These are phyloP conservation scores for Coniella vitis DNA, from an alignment of 2,329 filamentous ascomycete species.

Conservation along the genomic window DNA sequence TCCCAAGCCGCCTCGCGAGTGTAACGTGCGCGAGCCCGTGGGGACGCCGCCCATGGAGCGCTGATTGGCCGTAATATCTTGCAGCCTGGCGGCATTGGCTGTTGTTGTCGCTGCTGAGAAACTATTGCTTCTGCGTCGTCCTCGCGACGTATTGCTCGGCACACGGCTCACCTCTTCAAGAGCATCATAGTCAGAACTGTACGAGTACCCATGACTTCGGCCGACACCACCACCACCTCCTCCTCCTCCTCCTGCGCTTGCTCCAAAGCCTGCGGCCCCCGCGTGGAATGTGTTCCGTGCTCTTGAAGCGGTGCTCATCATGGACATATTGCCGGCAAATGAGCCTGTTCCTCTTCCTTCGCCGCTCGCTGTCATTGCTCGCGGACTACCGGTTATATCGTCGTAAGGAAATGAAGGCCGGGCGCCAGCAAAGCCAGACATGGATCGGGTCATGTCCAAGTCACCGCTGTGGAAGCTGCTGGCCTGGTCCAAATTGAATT, in stretches of 20 bases:
- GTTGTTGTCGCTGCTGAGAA: slow-evolving; percentile 5
- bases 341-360: slow-evolving; percentile 20
- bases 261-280: too few species aligned
- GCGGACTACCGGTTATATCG: neutral
- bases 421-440: slow-evolving; percentile 18
- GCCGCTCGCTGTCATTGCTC: slow-evolving; percentile 5
- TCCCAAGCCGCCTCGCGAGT: slow-evolving; percentile 53
- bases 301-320: slow-evolving; percentile 23
- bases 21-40: slow-evolving; percentile 33
- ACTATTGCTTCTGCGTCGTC: slow-evolving; percentile 71
- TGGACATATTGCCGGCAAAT: slow-evolving; percentile 19
- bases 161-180: slow-evolving; percentile 47
- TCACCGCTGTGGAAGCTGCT: slow-evolving; percentile 22
- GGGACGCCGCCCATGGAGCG: slow-evolving; percentile 27
- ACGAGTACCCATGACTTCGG: slow-evolving; percentile 43
- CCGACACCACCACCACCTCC: neutral
- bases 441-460: slow-evolving; percentile 18
- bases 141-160: slow-evolving; percentile 47
- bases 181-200: slow-evolving; percentile 53
- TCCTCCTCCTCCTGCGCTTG: too few species aligned
- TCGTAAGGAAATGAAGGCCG: slow-evolving; percentile 26
- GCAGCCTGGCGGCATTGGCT: slow-evolving; percentile 52
- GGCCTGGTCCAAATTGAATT: slow-evolving; percentile 56
- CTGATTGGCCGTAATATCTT: slow-evolving; percentile 34
- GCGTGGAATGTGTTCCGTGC: slow-evolving; percentile 18